A percentile compares a stretch with the other conserved stretches of the same genome.
phyloP scores from a whole-genome alignment of 2,329 filamentous ascomycete species.

The Penicillium sp. region DNA sequence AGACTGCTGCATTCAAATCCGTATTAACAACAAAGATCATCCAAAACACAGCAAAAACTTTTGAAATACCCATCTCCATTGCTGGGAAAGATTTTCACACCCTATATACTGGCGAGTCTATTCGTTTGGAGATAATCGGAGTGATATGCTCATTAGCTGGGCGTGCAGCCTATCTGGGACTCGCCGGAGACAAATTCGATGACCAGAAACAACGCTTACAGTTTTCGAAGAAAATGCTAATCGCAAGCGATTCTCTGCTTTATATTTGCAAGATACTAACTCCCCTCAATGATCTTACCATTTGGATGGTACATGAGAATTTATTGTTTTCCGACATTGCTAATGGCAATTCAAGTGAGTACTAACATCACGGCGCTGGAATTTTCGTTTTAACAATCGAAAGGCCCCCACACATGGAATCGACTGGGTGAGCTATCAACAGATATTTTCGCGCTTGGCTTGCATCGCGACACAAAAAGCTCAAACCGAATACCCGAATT shows the following conservation, averaged over 20 bases:
- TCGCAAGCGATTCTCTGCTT: constrained; percentile 42
- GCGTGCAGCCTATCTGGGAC: constrained; percentile 27
- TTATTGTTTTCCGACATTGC: constrained; percentile 41
- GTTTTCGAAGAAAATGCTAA: constrained; percentile 31
- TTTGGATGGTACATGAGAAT: constrained; percentile 39
- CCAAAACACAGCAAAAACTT: constrained; percentile 30
- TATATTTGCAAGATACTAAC: constrained; percentile 43
- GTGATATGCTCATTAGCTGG: constrained; percentile 44
- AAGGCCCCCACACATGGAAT: constrained; percentile 31
- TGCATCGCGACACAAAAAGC: constrained; percentile 27
- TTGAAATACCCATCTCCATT: constrained; percentile 26
- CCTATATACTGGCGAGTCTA: constrained; percentile 41
- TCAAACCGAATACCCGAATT: constrained; percentile 23
- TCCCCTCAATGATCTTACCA: constrained; percentile 43
- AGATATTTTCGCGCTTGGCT: constrained; percentile 31
- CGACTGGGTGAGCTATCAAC: constrained; percentile 32
- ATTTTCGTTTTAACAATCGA: background rate
- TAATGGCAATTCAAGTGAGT: constrained; percentile 42
- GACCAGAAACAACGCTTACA: constrained; percentile 13
- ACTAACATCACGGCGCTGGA: background rate
- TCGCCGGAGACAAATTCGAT: constrained; percentile 20
- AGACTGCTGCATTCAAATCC: constrained; percentile 12
- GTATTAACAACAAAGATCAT: constrained; percentile 23
- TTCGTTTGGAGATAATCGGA: constrained; percentile 46
- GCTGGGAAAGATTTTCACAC: constrained; percentile 42